Evolutionary conservation across 257 asterid genomes (phyloP).

Genomic region (Knoxia roxburghii): DNA sequence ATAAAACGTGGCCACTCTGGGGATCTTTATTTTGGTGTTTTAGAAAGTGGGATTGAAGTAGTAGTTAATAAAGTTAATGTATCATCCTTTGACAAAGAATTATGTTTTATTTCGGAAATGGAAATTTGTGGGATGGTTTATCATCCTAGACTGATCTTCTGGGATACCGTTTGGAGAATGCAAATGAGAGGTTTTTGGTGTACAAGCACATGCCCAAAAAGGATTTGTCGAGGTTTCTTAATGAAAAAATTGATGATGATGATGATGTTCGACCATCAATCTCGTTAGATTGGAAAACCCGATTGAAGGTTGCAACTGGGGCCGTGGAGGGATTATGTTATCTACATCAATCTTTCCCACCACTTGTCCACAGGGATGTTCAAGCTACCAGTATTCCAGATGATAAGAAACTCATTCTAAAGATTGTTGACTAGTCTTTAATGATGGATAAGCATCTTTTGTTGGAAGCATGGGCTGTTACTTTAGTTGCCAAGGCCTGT

Average conservation of each 20-base stretch:
- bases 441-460: not conserved
- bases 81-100: not conserved
- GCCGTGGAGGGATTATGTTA: constrained; percentile 6
- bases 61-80: not conserved
- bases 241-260: not conserved
- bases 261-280: not conserved
- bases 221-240: constrained; percentile 6
- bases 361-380: constrained; percentile 16
- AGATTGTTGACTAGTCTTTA: constrained; percentile 3
- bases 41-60: not conserved
- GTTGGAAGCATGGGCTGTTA: not conserved
- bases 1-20: constrained; percentile 7
- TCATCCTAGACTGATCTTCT: constrained; percentile 7
- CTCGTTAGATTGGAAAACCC: not conserved
- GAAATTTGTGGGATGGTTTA: not conserved
- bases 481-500: constrained; percentile 6
- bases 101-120: not conserved
- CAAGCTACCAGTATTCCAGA: constrained; percentile 15
- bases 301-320: constrained; percentile 15
- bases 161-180: constrained; percentile 6
- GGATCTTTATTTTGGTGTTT: constrained; percentile 6
- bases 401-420: constrained; percentile 5
- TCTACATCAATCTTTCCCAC: constrained; percentile 10
- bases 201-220: not conserved
- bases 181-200: constrained; percentile 4